Conservation (phyloP, 305 asterid genomes). For the Solanum hybrid region DNA sequence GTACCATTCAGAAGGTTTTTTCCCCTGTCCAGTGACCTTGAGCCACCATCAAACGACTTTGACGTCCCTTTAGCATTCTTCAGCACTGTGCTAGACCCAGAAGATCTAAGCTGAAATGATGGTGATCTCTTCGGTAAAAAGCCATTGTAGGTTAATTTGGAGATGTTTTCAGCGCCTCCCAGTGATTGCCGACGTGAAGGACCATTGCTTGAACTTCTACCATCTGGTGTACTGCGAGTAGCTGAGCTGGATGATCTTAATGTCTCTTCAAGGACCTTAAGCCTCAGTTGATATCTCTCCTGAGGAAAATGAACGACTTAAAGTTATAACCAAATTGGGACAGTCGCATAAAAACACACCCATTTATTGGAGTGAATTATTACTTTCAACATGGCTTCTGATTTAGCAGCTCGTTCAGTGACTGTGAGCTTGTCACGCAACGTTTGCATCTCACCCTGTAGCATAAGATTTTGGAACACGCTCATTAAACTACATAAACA, state of each 20-base stretch:
- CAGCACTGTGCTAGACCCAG: constrained; percentile 79
- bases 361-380: constrained; percentile 2
- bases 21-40: constrained; percentile 75
- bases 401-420: constrained; percentile 80
- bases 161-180: constrained; percentile 86
- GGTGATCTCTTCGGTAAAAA: constrained; percentile 91
- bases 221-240: constrained; percentile 53
- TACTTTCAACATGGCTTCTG: constrained; percentile 93
- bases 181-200: constrained; percentile 89
- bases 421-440: constrained; percentile 86
- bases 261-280: constrained; percentile 90
- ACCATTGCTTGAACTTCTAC: constrained; percentile 67
- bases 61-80: constrained; percentile 98
- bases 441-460: constrained; percentile 97
- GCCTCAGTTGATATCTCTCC: constrained; percentile 86
- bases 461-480: constrained; percentile 10
- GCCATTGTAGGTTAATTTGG: constrained; percentile 77
- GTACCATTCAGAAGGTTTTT: constrained; percentile 79
- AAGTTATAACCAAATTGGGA: not conserved
- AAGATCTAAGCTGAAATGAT: constrained; percentile 81
- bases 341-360: not conserved
- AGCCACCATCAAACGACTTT: constrained; percentile 96
- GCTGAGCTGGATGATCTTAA: constrained; percentile 66
- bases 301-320: constrained; percentile 17
- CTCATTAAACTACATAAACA: not conserved